Evolutionary conservation across 768 basidiomycete genomes (phyloP).

Genomic region (Boletus barrowsii): DNA sequence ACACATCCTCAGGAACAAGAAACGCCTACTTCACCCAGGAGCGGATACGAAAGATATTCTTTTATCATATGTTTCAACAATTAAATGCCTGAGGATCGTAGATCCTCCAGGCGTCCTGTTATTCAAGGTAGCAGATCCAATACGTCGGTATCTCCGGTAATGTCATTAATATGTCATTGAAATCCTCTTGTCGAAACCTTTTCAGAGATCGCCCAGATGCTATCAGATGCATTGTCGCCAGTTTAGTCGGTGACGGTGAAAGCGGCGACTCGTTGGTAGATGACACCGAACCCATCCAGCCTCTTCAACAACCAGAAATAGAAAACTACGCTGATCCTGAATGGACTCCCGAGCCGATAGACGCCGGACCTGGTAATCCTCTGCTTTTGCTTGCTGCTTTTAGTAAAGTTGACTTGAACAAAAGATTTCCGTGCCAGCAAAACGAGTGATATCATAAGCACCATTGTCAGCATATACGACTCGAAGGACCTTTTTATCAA

Average conservation of each 20-base stretch:
- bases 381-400: background rate
- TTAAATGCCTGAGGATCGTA: slow-evolving; percentile 83
- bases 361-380: slow-evolving; percentile 84
- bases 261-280: slow-evolving; percentile 80
- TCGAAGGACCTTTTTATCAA: slow-evolving; percentile 96
- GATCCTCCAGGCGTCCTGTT: slow-evolving; percentile 92
- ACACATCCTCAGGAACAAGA: slow-evolving; percentile 58
- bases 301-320: slow-evolving; percentile 67
- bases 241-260: slow-evolving; percentile 83
- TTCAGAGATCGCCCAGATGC: slow-evolving; percentile 80
- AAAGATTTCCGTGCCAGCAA: slow-evolving; percentile 90
- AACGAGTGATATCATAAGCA: slow-evolving; percentile 91
- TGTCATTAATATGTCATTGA: slow-evolving; percentile 5
- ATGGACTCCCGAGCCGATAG: slow-evolving; percentile 95
- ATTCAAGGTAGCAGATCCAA: slow-evolving; percentile 91
- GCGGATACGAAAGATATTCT: slow-evolving; percentile 92
- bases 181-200: background rate
- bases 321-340: slow-evolving; percentile 90
- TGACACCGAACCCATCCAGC: slow-evolving; percentile 77
- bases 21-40: slow-evolving; percentile 91
- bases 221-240: slow-evolving; percentile 89
- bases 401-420: background rate
- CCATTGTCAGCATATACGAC: slow-evolving; percentile 96
- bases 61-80: slow-evolving; percentile 86
- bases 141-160: slow-evolving; percentile 83